A percentile compares a stretch with the other conserved stretches of the same genome.
Evolutionary conservation across 768 basidiomycete species (phyloP).

Genomic region (Rhizopogon vesiculosus): DNA sequence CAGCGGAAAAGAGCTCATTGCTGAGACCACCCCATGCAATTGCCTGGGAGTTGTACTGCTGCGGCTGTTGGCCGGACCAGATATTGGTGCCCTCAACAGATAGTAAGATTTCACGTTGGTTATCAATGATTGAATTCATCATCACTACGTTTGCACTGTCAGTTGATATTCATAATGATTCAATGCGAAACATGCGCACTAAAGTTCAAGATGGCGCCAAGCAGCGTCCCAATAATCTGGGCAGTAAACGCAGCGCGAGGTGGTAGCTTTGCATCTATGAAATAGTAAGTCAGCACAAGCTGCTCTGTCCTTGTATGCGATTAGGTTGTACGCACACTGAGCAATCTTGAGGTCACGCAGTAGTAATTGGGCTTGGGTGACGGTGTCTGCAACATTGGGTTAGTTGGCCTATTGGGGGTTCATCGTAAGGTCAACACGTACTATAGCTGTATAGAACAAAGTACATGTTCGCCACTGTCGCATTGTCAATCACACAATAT

Average conservation of each 20-base stretch:
- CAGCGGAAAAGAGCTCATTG: conserved; percentile 37
- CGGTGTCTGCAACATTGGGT: conserved; percentile 39
- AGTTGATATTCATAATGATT: not conserved
- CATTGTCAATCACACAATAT: not conserved
- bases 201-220: conserved; percentile 46
- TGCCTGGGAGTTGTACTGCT: conserved; percentile 52
- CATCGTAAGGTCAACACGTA: too few species aligned
- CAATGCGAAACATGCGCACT: conserved; percentile 18
- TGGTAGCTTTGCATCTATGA: conserved; percentile 45
- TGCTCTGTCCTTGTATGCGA: too few species aligned
- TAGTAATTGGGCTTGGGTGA: conserved; percentile 45
- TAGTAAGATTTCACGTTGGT: conserved; percentile 50
- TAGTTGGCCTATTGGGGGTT: too few species aligned
- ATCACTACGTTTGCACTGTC: conserved; percentile 37
- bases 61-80: conserved; percentile 52
- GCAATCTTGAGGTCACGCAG: conserved; percentile 52
- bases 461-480: not conserved
- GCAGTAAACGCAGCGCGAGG: conserved; percentile 61
- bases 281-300: too few species aligned
- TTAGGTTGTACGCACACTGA: conserved; percentile 10
- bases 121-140: conserved; percentile 52
- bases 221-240: conserved; percentile 50
- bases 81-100: conserved; percentile 53
- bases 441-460: conserved; percentile 27
- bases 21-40: conserved; percentile 57